Evolutionary conservation across 805 yeast genomes (phyloP).

Genomic region (Metschnikowia rubicola): DNA sequence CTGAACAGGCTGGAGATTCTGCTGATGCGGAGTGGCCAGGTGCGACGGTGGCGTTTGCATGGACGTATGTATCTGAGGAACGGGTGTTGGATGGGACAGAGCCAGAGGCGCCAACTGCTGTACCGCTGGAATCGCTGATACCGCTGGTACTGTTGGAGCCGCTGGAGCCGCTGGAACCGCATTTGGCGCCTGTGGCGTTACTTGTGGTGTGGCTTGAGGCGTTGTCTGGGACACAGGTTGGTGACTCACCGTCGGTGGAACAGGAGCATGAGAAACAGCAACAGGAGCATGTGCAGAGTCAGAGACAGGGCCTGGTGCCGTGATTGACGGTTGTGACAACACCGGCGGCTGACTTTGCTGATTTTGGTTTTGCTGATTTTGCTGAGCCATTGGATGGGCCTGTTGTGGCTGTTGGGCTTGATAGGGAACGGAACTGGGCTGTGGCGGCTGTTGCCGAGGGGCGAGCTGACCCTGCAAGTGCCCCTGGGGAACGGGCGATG

Average conservation of each 20-base stretch:
- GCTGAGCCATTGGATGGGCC: background rate
- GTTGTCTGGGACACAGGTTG: no score
- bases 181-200: background rate
- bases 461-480: background rate
- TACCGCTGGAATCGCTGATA: background rate
- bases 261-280: no score
- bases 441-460: background rate
- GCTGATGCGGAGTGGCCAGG: no score
- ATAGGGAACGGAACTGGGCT: background rate
- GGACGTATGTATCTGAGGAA: conserved; percentile 2
- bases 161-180: background rate
- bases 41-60: background rate
- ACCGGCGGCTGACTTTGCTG: background rate
- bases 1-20: no score
- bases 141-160: background rate
- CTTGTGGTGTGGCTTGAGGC: no score
- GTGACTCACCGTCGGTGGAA: no score
- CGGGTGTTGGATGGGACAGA: conserved; percentile 16
- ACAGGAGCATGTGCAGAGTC: no score
- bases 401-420: conserved; percentile 1
- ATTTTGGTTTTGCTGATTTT: background rate
- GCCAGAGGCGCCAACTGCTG: background rate
- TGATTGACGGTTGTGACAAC: no score
- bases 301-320: background rate
- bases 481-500: conserved; percentile 1